Percentiles rank a stretch among this genome's conserved stretches.
phyloP scores from a whole-genome alignment of 192 early-diverging fungal genomes.

The Radiomyces spectabilis region DNA sequence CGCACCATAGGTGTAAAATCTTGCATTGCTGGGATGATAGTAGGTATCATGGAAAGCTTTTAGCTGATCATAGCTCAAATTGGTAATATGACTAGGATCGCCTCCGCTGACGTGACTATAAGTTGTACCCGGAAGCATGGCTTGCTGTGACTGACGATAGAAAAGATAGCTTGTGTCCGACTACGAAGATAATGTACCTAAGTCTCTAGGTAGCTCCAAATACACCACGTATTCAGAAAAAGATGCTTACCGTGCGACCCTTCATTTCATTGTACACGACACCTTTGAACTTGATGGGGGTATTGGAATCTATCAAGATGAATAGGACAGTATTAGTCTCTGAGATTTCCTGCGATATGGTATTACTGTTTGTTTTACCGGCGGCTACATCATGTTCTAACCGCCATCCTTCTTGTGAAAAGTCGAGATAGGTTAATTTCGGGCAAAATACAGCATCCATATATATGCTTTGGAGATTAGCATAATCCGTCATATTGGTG shows the following conservation, averaged over 20 bases:
- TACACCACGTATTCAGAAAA: constrained; percentile 19
- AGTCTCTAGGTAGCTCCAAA: no score
- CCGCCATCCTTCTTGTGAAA: constrained; percentile 91
- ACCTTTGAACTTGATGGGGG: constrained; percentile 83
- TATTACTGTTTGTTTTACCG: no score
- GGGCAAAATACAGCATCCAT: constrained; percentile 84
- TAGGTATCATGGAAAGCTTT: constrained; percentile 74
- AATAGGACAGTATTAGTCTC: no score
- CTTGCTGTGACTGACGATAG: constrained; percentile 65
- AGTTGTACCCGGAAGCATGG: constrained; percentile 77
- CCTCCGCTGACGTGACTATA: constrained; percentile 85
- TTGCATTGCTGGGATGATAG: constrained; percentile 92
- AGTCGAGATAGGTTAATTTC: constrained; percentile 67
- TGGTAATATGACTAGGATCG: constrained; percentile 80
- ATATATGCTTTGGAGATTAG: constrained; percentile 83
- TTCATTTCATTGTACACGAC: constrained; percentile 99
- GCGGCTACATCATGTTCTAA: constrained; percentile 68
- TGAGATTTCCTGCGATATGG: no score
- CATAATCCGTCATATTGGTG: constrained; percentile 76
- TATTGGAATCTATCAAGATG: constrained; percentile 49
- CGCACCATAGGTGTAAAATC: constrained; percentile 87
- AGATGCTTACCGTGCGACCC: constrained; percentile 60
- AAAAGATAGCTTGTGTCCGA: constrained; percentile 80
- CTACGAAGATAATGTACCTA: no score
- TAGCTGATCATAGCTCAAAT: constrained; percentile 80